Base-by-base conservation (phyloP, 805 yeast genomes). In the Teunomyces gatunensis region DNA sequence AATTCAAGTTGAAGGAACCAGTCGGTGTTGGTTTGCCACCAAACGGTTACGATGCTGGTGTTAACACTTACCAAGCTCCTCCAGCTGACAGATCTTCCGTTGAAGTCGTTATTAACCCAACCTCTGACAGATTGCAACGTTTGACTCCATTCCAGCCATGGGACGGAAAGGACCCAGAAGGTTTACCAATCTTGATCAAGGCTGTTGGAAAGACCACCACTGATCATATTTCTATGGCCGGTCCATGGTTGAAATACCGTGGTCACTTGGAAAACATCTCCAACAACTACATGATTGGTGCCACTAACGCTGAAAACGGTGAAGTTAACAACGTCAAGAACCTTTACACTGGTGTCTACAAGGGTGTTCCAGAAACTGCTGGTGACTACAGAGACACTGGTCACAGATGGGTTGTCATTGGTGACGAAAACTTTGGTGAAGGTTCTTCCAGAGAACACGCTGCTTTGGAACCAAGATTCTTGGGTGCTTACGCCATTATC, bases 181-280 rank as follows among this genome's bases (percentile, higher is more conserved):
- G 79, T 68, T 77, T 92, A 80, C 97, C 97, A 74, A 92, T 92
- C 63, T 84, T 92, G 77, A 89, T 92, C 76, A 92, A 94, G 80
- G 88, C 97, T 59, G 78, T 85, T 54, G 98, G 97, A 78, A 92
- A 92, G 83, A 91, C 97, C 72, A 92, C 99, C 64, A 92, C 99
- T 62, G 99, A 92, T 79, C 99, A 92, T 79, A 92, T 92, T 66
- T 92, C 98, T 65, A 91, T 89, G 96, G 99, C 99, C 68, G 99
- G 99, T 78, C 97, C 98, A 69, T 92, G 99, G 99, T 87, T 92
- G 83, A 92, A 92, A 80, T 92, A 92, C 92, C 89, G 97, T 82
- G 99, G 99, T 77, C 99, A 92, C 80, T 82, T 92, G 79, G 92
- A 90, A 80, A 92, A 92, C 85, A 94, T 92, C 69, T 90, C 97